Evolutionary conservation across 768 basidiomycete genomes (phyloP), one percentile per base, ranked within the genome.

Genomic region (Termitomyces bulborhizus): DNA sequence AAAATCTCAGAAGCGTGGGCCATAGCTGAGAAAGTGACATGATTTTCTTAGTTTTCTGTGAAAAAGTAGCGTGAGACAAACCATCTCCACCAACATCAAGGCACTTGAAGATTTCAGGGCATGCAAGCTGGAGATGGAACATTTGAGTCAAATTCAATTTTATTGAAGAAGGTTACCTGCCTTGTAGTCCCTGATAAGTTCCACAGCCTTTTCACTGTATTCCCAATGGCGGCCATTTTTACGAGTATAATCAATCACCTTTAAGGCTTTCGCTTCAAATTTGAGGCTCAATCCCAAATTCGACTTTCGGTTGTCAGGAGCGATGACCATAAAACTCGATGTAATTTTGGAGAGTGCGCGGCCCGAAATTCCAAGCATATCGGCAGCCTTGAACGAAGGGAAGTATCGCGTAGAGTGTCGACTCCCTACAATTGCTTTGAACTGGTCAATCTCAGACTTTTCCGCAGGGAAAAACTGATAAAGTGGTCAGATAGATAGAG

Each of bases 241-340:
- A 57, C 83, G 79, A 6, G 93, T 88, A 70, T 97, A 98, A 58
- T 91, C 90, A 44, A 97, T 77, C 1, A 99, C 97, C 71, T 98
- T 99, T 63, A 93, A 69, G 9, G 85, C 81, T 71, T 97, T 98
- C 12, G 84, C 90, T 65, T 99, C 97, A 59, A 97, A 99, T 68
- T 99, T 99, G 61, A 99, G 80, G 66, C 90, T 92, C 41, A 99
- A 79, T 2, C 97, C 97, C 31, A 98, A 72, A 66, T 99, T 98
- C 53, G 79, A 81, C 74, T 97, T 98, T 55, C 81, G 77, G 8
- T 80, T 80, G 63, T 92, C 92, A 0, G 80, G 73, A 0, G 81
- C 82, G 54, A 92, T 69, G 41, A 98, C 90, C 84, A 98, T 86
- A 65, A 98, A 85, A 65, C 90, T 96, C 11, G 96, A 95, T 0